Evolutionary conservation across 371 early-diverging fungal genomes (phyloP), one percentile per base, ranked within the genome.

Genomic region (Mortierella sp.): DNA sequence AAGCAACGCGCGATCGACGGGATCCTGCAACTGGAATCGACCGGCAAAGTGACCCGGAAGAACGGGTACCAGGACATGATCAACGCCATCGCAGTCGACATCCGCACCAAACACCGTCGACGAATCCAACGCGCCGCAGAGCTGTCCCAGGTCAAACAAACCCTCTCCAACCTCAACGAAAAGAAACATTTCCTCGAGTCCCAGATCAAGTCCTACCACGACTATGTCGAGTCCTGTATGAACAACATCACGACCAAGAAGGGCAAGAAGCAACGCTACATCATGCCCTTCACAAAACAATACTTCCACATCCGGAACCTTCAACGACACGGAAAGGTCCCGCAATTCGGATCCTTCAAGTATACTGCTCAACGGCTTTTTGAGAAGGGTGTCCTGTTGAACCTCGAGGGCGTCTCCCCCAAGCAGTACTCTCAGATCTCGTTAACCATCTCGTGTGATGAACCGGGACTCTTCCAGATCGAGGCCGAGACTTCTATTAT

Each of bases 261-360:
- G 78, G 95, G 91, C 50, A 95, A 94, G 86, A 93, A 93, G 81
- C 88, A 89, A 28, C 95, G 95, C n/a, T 90, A 91, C 59, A 90
- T 93, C 61, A 86, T 96, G 78, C 96, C 96, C 21, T 98, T 98
- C 89, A 95, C 97, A 4, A 91, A 94, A 31, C 99, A 98, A 88
- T 98, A 97, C 86, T 98, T 95, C 91, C 98, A 98, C 87, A 87
- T 97, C 79, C 91, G 94, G 43, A 95, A 95, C 48, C 92, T 98
- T 69, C 91, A 97, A 83, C 94, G 95, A 71, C 79, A 93, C 28
- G 98, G 98, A 14, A 92, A 91, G 37, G 95, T 98, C 67, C 99
- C 99, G 5, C 94, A 95, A 82, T 99, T 98, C 88, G 99, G 99
- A 5, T 97, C 98, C 51, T 99, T 94, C 93, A 98, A 98, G 91